phyloP scores from a whole-genome alignment of 2,329 filamentous ascomycete species.

The Aspergillus niger region DNA sequence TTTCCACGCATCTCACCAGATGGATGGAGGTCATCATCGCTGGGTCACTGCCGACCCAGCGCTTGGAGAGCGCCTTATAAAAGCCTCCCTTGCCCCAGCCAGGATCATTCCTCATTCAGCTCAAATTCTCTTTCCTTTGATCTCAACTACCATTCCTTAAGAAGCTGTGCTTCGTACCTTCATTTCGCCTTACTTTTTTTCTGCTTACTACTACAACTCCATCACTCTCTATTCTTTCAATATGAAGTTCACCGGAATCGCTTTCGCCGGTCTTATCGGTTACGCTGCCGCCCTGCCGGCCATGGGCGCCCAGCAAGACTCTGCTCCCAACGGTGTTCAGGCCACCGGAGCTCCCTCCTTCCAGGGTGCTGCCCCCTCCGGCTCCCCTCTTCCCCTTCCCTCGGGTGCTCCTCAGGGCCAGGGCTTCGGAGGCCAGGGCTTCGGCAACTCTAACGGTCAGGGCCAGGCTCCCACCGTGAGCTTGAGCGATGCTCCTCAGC shows the following conservation, averaged over 20 bases:
- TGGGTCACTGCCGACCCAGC: not conserved
- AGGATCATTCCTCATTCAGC: not conserved
- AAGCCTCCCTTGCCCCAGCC: not conserved
- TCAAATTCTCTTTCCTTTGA: not conserved
- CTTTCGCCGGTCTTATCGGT: slow-evolving; percentile 1
- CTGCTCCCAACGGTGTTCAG: not conserved
- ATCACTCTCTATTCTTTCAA: not conserved
- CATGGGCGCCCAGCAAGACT: not conserved
- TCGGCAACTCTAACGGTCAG: not conserved
- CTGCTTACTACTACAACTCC: not conserved
- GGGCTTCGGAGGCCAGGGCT: not conserved
- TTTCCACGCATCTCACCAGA: not conserved
- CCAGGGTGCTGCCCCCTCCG: slow-evolving; percentile 2
- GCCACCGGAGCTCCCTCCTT: slow-evolving; percentile 1
- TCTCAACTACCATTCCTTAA: slow-evolving; percentile 1
- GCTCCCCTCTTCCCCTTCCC: not conserved
- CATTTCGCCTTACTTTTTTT: not conserved
- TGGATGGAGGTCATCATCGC: not conserved
- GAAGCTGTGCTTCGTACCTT: slow-evolving; percentile 3
- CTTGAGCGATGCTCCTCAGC: not conserved
- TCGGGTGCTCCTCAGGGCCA: not conserved
- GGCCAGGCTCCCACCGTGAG: not conserved
- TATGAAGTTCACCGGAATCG: slow-evolving; percentile 2
- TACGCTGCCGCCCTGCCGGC: slow-evolving; percentile 9
- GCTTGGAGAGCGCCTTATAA: not conserved